Percentiles rank a stretch among this genome's conserved stretches.
Conservation (phyloP, 2,329 filamentous ascomycete genomes). For the Fusarium cicatricum region DNA sequence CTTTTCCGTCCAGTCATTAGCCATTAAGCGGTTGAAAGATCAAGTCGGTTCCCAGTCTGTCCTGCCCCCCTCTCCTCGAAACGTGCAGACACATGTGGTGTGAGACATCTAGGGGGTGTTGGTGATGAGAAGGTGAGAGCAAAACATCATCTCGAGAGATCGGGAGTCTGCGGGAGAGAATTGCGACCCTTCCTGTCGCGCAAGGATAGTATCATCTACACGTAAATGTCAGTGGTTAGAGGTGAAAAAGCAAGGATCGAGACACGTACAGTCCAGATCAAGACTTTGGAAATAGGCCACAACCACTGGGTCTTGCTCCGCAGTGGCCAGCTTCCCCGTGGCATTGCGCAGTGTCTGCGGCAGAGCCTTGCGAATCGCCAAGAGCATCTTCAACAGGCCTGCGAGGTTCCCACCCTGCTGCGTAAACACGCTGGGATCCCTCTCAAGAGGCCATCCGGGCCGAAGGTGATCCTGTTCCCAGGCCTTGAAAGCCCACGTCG, state of each 20-base stretch:
- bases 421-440: slow-evolving; percentile 63
- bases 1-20: slow-evolving; percentile 44
- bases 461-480: slow-evolving; percentile 71
- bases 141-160: slow-evolving; percentile 60
- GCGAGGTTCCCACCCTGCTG: slow-evolving; percentile 67
- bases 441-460: slow-evolving; percentile 67
- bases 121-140: slow-evolving; percentile 57
- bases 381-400: slow-evolving; percentile 66
- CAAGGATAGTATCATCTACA: slow-evolving; percentile 47
- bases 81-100: too few species aligned
- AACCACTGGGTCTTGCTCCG: slow-evolving; percentile 57
- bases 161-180: slow-evolving; percentile 61
- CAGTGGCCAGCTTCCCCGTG: slow-evolving; percentile 58
- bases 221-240: not conserved
- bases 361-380: slow-evolving; percentile 66
- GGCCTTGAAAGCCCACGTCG: slow-evolving; percentile 73
- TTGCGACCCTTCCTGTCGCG: slow-evolving; percentile 59
- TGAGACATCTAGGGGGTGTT: slow-evolving; percentile 33
- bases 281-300: slow-evolving; percentile 63
- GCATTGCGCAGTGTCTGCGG: slow-evolving; percentile 59
- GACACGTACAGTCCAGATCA: slow-evolving; percentile 64
- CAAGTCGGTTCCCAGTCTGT: not conserved
- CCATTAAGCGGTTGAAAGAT: slow-evolving; percentile 37
- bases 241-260: not conserved
- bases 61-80: too few species aligned